Base-by-base conservation (phyloP, 2,329 filamentous ascomycete species). In the Paecilomyces fulvus region DNA sequence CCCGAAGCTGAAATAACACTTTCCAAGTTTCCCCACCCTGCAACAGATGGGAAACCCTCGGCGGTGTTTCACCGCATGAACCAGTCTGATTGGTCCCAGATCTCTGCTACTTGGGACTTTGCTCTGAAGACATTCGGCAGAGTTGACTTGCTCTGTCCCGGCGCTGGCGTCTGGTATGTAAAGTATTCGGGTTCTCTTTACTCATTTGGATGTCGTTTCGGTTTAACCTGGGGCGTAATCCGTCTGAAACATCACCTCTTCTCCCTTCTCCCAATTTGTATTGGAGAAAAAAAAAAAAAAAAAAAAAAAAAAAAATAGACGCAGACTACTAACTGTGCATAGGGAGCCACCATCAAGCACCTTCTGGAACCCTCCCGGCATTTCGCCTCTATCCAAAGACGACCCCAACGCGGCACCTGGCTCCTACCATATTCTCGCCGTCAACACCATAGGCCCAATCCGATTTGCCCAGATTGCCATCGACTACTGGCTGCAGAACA, bases 51-150 rank as follows among this genome's bases (percentile, higher is more conserved):
- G 17, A 43, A 43, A 5, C 37, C 37, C 14, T 43, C 37, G 2
- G 37, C 37, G 8, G 37, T 43, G 37, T 43, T 43, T 43, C 37
- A 17, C 37, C 37, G 58, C 43, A 59, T 56, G 17, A 56, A 67
- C 55, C 50, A 60, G 25, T 61, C 58, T 1, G 53, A 60, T 12
- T 70, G 69, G 48, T 60, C 49, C 59, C 69, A 72, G 0, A 66
- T 72, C 8, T 56, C 53, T 10, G 66, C 63, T 1, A 60, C 53
- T 21, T 63, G 55, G 43, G 30, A 55, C 1, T 33, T 33, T 3
- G 30, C 62, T 1, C 23, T 66, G 9, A 49, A 57, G 51, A 56
- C 52, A 1, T 65, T 64, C 25, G 62, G 37, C 8, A 43, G 37
- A 43, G 37, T 43, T 20, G 37, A 43, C 20, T 17, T 43, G n/a